Conservation (phyloP, 768 basidiomycete genomes). For the Multifurca ochricompacta region DNA sequence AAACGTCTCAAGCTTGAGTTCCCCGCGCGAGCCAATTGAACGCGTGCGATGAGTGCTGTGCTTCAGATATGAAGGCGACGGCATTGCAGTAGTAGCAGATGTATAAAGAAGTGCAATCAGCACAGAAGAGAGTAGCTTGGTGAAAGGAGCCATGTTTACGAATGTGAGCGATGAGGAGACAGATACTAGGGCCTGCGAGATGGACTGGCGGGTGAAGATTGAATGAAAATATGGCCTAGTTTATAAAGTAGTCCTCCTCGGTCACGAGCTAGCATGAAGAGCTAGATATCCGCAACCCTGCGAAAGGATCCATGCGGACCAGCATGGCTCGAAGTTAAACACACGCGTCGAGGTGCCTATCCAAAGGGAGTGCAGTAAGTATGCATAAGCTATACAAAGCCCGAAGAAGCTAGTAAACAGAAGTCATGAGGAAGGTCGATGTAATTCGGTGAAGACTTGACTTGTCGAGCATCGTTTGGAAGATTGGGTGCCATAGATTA, state of each 20-base stretch:
- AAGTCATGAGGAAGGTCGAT: background rate
- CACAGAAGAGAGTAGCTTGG: slow-evolving; percentile 21
- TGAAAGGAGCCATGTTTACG: slow-evolving; percentile 19
- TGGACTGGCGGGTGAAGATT: background rate
- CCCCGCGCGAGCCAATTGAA: slow-evolving; percentile 13
- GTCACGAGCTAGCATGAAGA: background rate
- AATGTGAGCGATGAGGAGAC: background rate
- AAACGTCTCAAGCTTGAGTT: slow-evolving; percentile 23
- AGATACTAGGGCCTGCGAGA: background rate
- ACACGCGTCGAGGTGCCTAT: background rate
- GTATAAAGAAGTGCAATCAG: slow-evolving; percentile 23
- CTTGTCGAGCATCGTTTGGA: background rate
- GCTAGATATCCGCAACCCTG: background rate
- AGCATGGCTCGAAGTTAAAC: background rate
- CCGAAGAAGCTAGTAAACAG: background rate
- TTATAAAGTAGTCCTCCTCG: background rate
- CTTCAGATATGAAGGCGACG: slow-evolving; percentile 20
- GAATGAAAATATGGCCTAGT: background rate
- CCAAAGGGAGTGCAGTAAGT: background rate
- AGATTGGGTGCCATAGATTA: background rate
- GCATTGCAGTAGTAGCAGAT: slow-evolving; percentile 19
- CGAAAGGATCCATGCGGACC: background rate
- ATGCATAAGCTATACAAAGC: background rate
- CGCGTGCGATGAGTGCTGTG: slow-evolving; percentile 23
- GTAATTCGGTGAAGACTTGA: background rate